phyloP scores from a whole-genome alignment of 108 stramenopile species.

The Fragilariopsis cylindrus region DNA sequence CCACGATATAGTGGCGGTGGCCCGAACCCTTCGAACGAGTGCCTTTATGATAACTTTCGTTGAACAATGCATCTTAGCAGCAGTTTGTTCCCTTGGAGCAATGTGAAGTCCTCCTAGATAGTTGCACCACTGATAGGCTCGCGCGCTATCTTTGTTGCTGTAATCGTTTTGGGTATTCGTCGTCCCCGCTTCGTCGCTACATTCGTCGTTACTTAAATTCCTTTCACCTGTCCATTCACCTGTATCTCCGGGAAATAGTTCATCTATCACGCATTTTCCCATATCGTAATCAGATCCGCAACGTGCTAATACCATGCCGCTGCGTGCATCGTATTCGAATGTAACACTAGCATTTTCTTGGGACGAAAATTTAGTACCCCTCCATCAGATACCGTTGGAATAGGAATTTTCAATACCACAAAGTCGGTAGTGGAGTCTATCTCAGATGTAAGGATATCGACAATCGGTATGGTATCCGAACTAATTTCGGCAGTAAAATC shows the following conservation, averaged over 20 bases:
- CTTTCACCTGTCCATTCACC: slow-evolving; percentile 18
- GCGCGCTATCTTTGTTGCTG: not conserved
- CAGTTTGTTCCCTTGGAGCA: slow-evolving; percentile 7
- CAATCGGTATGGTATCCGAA: slow-evolving; percentile 3
- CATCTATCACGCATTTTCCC: slow-evolving; percentile 23
- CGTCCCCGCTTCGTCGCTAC: not conserved
- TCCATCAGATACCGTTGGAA: slow-evolving; percentile 25
- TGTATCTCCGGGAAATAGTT: slow-evolving; percentile 48
- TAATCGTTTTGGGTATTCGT: not conserved
- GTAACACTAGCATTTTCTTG: slow-evolving; percentile 28
- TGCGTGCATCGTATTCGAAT: slow-evolving; percentile 28
- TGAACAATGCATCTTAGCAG: slow-evolving; percentile 36
- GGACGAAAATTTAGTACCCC: slow-evolving; percentile 1
- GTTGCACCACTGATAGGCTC: slow-evolving; percentile 82
- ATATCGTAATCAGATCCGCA: slow-evolving; percentile 21
- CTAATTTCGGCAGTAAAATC: not conserved
- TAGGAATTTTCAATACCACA: slow-evolving; percentile 36
- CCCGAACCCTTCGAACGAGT: slow-evolving; percentile 58
- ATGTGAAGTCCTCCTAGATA: slow-evolving; percentile 67
- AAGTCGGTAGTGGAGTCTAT: not conserved
- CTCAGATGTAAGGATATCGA: slow-evolving; percentile 11
- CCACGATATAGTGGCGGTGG: slow-evolving; percentile 46
- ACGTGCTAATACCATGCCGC: slow-evolving; percentile 15
- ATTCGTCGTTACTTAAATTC: not conserved
- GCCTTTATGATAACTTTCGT: slow-evolving; percentile 59